A percentile compares a stretch with the other conserved stretches of the same genome.
phyloP scores from a whole-genome alignment of 2,329 filamentous ascomycete species.

The Cladosporium sp. region DNA sequence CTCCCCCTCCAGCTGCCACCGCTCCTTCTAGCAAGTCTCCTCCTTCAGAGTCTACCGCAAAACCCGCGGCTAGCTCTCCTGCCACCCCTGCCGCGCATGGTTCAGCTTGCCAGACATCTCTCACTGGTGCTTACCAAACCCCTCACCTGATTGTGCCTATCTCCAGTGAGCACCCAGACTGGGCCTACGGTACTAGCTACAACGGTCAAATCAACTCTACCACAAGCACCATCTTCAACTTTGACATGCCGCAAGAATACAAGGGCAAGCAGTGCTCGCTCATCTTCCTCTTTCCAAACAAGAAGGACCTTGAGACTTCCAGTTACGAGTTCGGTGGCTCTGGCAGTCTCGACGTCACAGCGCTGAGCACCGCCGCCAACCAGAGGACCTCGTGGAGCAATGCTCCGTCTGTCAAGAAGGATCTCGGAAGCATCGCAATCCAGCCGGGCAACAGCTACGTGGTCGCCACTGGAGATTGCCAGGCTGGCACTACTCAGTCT shows the following conservation, averaged over 20 bases:
- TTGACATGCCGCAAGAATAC: slow-evolving; percentile 46
- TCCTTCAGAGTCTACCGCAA: background rate
- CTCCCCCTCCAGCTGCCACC: background rate
- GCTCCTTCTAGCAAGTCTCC: background rate
- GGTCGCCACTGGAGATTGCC: slow-evolving; percentile 30
- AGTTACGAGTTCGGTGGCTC: slow-evolving; percentile 41
- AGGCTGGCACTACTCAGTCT: slow-evolving; percentile 31
- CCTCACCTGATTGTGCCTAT: slow-evolving; percentile 44
- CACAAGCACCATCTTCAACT: slow-evolving; percentile 48
- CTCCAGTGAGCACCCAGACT: slow-evolving; percentile 41
- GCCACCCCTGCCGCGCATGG: slow-evolving; percentile 4
- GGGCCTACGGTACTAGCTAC: slow-evolving; percentile 44
- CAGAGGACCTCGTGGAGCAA: slow-evolving; percentile 29
- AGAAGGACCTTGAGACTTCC: slow-evolving; percentile 40
- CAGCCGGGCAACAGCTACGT: slow-evolving; percentile 35
- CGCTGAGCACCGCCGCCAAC: slow-evolving; percentile 28
- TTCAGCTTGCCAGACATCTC: slow-evolving; percentile 32
- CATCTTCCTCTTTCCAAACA: slow-evolving; percentile 49
- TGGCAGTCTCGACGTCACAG: slow-evolving; percentile 41
- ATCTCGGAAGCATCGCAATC: slow-evolving; percentile 16
- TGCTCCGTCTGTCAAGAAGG: slow-evolving; percentile 18
- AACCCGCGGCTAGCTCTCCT: slow-evolving; percentile 10
- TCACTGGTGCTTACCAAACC: slow-evolving; percentile 40
- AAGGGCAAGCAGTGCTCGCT: slow-evolving; percentile 50
- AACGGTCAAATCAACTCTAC: slow-evolving; percentile 44